Evolutionary conservation across 1,284 basidiomycete genomes (phyloP), one percentile per base, ranked within the genome.

Genomic region (Rhodotorula sp.): DNA sequence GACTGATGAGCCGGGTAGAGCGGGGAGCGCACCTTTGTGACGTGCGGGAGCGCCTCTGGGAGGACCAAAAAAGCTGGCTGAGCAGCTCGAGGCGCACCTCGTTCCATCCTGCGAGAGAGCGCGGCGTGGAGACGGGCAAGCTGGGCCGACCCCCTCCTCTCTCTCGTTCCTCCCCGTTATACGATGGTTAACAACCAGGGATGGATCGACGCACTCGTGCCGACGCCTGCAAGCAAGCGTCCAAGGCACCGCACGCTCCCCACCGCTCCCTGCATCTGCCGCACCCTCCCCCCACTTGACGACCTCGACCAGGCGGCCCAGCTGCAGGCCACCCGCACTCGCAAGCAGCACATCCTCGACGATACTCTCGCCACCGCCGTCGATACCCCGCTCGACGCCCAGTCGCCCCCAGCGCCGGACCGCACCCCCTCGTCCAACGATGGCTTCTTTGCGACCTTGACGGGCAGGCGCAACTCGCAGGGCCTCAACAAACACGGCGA

Each of bases 291-390:
- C 21, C 39, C 50, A 7, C 39, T 51, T 48, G 1, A 34, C 1
- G 25, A 48, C 9, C 60, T 70, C 12, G 37, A 41, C 17, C 25
- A n/a, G 2, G 3, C 12, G 5, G 70, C 70, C 2, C 8, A 34
- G 9, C 5, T 22, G 4, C 54, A 65, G 21, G 70, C 70, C 3
- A 7, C 37, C 36, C 51, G 34, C 2, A 36, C 71, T 0, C 64
- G 65, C n/a, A 64, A 63, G 10, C 37, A 37, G 12, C 61, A 60
- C 22, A 29, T 71, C 36, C 21, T 75, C 29, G 25, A 57, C 17
- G 53, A 64, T 4, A 53, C 69, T 0, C 58, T 73, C 34, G 39
- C 36, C 4, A 57, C 64, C 6, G 66, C 71, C 3, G 41, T 73
- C 39, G 51, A 51, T 10, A 50, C 69, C 4, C 64, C 64, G 1